Conservation (phyloP, 2,329 filamentous ascomycete genomes). For the Paramyrothecium sp. region DNA sequence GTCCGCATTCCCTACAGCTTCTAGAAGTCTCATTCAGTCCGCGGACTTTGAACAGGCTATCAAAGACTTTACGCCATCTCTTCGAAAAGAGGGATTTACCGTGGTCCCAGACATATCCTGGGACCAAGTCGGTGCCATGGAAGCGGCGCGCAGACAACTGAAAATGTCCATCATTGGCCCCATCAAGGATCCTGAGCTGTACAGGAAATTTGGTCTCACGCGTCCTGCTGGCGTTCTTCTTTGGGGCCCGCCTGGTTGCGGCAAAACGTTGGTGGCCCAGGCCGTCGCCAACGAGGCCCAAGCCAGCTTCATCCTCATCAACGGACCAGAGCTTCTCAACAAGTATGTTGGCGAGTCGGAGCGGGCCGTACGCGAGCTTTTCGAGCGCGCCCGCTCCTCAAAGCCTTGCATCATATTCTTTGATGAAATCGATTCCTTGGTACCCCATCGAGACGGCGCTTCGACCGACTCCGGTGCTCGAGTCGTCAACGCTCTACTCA, state of each 20-base stretch:
- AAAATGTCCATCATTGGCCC: constrained; percentile 84
- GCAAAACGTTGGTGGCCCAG: constrained; percentile 94
- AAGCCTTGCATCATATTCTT: constrained; percentile 97
- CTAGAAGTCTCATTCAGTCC: constrained; percentile 14
- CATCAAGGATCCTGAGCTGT: constrained; percentile 78
- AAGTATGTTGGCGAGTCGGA: constrained; percentile 98
- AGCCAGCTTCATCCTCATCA: constrained; percentile 97
- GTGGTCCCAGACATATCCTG: constrained; percentile 93
- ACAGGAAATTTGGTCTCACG: constrained; percentile 73
- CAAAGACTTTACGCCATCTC: constrained; percentile 61
- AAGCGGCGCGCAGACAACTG: constrained; percentile 76
- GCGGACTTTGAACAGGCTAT: constrained; percentile 73
- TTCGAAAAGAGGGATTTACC: constrained; percentile 86
- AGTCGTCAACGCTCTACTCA: constrained; percentile 92
- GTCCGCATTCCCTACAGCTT: background rate
- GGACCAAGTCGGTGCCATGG: constrained; percentile 85
- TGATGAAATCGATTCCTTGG: constrained; percentile 92
- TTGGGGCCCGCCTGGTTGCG: constrained; percentile 95
- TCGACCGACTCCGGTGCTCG: constrained; percentile 81
- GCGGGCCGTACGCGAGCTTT: constrained; percentile 87
- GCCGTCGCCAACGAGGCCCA: constrained; percentile 93
- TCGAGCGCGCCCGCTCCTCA: constrained; percentile 80
- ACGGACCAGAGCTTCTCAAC: constrained; percentile 93
- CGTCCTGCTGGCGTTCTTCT: constrained; percentile 85
- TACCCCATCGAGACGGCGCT: constrained; percentile 76